phyloP scores from a whole-genome alignment of 2,329 filamentous ascomycete species.

The Pyrenochaeta sp. region DNA sequence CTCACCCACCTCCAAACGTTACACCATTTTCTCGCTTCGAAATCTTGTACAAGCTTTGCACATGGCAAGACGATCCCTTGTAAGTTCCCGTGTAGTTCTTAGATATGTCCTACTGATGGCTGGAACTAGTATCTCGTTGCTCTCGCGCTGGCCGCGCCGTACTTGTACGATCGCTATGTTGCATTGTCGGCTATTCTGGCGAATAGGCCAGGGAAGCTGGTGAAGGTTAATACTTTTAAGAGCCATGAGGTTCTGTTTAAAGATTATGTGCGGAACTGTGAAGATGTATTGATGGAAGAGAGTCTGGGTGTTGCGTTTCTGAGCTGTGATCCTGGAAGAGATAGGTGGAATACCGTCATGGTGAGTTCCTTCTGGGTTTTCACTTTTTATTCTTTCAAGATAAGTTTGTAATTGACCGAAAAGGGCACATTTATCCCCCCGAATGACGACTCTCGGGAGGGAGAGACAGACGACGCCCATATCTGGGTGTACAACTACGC shows the following conservation, averaged over 20 bases:
- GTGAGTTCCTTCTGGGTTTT: slow-evolving; percentile 27
- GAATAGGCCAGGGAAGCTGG: slow-evolving; percentile 30
- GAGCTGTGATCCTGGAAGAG: slow-evolving; percentile 53
- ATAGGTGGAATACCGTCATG: slow-evolving; percentile 57
- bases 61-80: background rate
- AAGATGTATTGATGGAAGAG: slow-evolving; percentile 52
- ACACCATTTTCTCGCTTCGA: too few species aligned
- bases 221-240: slow-evolving; percentile 31
- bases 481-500: slow-evolving; percentile 53
- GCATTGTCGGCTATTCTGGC: slow-evolving; percentile 21
- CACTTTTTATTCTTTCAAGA: background rate
- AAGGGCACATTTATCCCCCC: slow-evolving; percentile 39
- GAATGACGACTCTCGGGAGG: slow-evolving; percentile 10
- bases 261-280: slow-evolving; percentile 52
- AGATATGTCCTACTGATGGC: too few species aligned
- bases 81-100: too few species aligned
- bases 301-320: slow-evolving; percentile 48
- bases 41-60: background rate
- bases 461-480: slow-evolving; percentile 26
- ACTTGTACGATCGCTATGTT: slow-evolving; percentile 36
- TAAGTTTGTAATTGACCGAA: background rate
- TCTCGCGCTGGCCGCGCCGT: slow-evolving; percentile 27
- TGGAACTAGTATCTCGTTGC: slow-evolving; percentile 21
- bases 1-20: too few species aligned
- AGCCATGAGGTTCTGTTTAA: slow-evolving; percentile 43